Evolutionary conservation across 495 filamentous ascomycete genomes (phyloP), one percentile per base, ranked within the genome.

Genomic region (Daldinia decipiens): DNA sequence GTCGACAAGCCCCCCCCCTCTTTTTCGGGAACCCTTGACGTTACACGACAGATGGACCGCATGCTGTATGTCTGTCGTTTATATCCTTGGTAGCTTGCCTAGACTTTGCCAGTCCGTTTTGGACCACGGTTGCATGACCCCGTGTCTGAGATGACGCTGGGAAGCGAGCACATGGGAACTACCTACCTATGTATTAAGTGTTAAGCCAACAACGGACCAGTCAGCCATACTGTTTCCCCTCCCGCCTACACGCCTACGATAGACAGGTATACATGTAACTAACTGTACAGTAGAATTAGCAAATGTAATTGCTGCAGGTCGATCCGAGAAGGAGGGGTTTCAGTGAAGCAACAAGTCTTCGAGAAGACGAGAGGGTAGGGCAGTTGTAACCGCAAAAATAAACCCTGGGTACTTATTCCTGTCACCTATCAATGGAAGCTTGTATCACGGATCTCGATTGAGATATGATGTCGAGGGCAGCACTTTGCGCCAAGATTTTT

Each of bases 131-230:
- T 72, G 70, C 65, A 72, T 72, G 57, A 61, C 65, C 65, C 70
- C 70, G 65, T 68, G 64, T 72, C 70, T 72, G 56, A 72, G 70
- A 72, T 72, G 70, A 68, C 56, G 70, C 60, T 68, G 65, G 64
- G 69, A 72, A 67, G 59, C 65, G 62, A 68, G 70, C 65, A 59
- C 55, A 65, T 68, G 65, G 65, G 51, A 62, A 43, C 59, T 39
- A n/a, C n/a, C n/a, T n/a, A n/a, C n/a, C n/a, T n/a, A 58, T 21
- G 34, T 36, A 58, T 32, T 17, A 40, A 52, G 45, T 57, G 40
- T 51, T 52, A 43, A 58, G 43, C 50, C 43, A 47, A 71, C 38
- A 60, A 53, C 47, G 47, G 58, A 63, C 60, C 63, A 64, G 53
- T 57, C 55, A 68, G 50, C 59, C 70, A 60, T 54, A 29, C 51